Evolutionary conservation across 495 filamentous ascomycete species (phyloP), one percentile per base, ranked within the genome.

Genomic region (Melanomma pulvis-pyrius): DNA sequence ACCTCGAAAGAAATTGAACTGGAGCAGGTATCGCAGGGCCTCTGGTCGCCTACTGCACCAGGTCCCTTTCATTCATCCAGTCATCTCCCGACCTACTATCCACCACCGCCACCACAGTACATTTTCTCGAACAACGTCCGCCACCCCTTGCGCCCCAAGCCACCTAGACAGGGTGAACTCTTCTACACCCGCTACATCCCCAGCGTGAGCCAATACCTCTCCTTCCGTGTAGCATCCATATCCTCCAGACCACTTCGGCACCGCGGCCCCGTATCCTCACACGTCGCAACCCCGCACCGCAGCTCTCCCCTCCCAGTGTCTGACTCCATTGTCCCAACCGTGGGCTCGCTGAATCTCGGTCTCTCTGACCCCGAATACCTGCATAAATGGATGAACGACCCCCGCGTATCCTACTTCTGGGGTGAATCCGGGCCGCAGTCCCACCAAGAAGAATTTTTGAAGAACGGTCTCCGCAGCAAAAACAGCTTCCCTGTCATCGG

Each of bases 401-500:
- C 91, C 0, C 88, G 96, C 13, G 92, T 98, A 7, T 80, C 87
- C 29, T 82, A 84, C 19, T 90, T 89, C 69, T 98, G 94, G 93
- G 89, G 90, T 24, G 84, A 86, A 50, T 83, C 84, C 6, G 86
- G 88, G 0, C 86, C 90, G 0, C 79, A 79, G 32, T 67, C 75
- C 2, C 80, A 82, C 12, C 90, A 92, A 71, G 87, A 89, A 72
- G 79, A 79, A 32, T 92, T 97, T 68, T 81, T 98, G 6, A 74
- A 82, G 1, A 76, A 78, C 17, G 87, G 83, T 17, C 75, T 98
- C 44, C 82, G 81, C 12, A 84, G 80, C 29, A 81, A 80, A 11
- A 89, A 97, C 76, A 91, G 86, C 53, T 97, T 97, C 78, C 96
- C 94, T 0, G 90, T 88, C 1, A 93, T 98, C 68, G 94, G 91